phyloP scores from a whole-genome alignment of 2,329 filamentous ascomycete species.

The Colletotrichum spinosum region DNA sequence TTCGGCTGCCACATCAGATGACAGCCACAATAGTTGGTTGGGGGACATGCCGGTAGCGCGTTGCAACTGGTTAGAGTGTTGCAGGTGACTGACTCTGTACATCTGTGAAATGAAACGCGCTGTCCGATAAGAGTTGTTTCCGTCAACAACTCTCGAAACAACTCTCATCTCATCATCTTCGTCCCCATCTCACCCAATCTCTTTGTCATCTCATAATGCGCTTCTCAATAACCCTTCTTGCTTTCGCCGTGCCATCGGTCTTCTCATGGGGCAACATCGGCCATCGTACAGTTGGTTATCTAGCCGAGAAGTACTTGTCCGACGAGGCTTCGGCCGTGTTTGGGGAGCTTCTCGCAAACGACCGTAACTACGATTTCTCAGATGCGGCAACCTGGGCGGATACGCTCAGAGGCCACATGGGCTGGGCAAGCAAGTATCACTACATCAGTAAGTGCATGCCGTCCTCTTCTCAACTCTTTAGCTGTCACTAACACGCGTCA shows the following conservation, averaged over 20 bases:
- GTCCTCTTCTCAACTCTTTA: not conserved
- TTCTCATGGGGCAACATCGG: slow-evolving; percentile 35
- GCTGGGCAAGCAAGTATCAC: slow-evolving; percentile 38
- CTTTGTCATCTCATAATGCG: slow-evolving; percentile 18
- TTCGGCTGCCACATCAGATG: slow-evolving; percentile 23
- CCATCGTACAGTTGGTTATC: slow-evolving; percentile 38
- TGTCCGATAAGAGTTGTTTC: slow-evolving; percentile 19
- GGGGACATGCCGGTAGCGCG: slow-evolving; percentile 8
- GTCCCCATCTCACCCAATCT: not conserved
- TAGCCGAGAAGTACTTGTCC: slow-evolving; percentile 36
- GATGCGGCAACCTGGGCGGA: slow-evolving; percentile 38
- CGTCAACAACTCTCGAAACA: not conserved
- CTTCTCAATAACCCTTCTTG: slow-evolving; percentile 9
- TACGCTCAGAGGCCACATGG: slow-evolving; percentile 35
- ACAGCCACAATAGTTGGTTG: slow-evolving; percentile 13
- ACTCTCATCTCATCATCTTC: not conserved
- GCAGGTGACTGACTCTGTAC: not conserved
- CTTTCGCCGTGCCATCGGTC: slow-evolving; percentile 6
- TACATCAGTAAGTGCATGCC: slow-evolving; percentile 30
- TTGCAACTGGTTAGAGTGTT: slow-evolving; percentile 27
- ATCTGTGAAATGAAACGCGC: not conserved
- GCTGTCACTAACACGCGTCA: not conserved
- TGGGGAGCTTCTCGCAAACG: slow-evolving; percentile 36
- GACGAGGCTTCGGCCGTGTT: slow-evolving; percentile 31
- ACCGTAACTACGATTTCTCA: slow-evolving; percentile 37